Base-by-base conservation (phyloP, 495 filamentous ascomycete species). In the Penicillium arizonense region DNA sequence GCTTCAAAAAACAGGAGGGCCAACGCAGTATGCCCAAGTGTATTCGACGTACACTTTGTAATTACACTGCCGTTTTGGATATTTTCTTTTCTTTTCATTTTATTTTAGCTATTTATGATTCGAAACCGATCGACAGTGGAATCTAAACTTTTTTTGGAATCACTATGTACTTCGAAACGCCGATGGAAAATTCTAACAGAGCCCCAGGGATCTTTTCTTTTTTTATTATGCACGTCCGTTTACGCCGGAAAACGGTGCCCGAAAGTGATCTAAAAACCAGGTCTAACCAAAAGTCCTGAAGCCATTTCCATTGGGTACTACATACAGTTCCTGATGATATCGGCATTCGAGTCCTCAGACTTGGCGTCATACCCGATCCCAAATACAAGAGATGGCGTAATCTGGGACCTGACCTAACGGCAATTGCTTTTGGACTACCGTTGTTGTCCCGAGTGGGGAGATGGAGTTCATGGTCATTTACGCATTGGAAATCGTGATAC, bases 101-200 rank as follows among this genome's bases (percentile, higher is more conserved):
- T 53, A 52, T 48, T 54, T 56, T 51, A 63, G 32, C 47, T 57
- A 44, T 37, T 26, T 39, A 41, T 23, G 30, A 57, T 44, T 53
- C 41, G 53, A 32, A 51, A 42, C 52, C 49, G 54, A 65, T 64
- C 62, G 62, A 62, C 62, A 52, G 11, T 33, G 50, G 53, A 53
- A 64, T 52, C 62, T 59, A 62, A 59, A 52, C 58, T 64, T 36
- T 57, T 62, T 52, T 59, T 13, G 43, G 58, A 58, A 37, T 35
- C 49, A 24, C 53, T 36, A 39, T 44, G 53, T 63, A 47, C 47
- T 52, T 48, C 36, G 32, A 37, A 52, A 34, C 41, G 34, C 42
- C 39, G 16, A 42, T 3, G 34, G 44, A 21, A 35, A 36, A 30
- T 30, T 30, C 28, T 30, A 30, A 30, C 28, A 30, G 28, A 30